Conservation (phyloP, 2,329 filamentous ascomycete species). For the Albifimbria verrucaria region DNA sequence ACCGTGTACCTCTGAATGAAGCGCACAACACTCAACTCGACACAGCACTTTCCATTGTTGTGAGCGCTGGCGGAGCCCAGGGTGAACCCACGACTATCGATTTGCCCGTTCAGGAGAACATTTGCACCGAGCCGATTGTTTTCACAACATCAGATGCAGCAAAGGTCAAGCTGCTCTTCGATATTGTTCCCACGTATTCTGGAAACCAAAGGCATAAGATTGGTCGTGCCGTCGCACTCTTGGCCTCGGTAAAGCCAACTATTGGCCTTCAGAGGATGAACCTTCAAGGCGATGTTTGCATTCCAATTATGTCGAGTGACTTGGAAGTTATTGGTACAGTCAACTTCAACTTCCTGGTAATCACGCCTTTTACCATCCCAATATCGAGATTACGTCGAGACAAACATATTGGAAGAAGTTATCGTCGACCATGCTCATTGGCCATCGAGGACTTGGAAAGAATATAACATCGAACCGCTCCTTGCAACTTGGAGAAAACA, state of each 20-base stretch:
- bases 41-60: constrained; percentile 86
- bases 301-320: constrained; percentile 82
- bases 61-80: constrained; percentile 78
- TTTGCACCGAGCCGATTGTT: constrained; percentile 87
- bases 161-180: constrained; percentile 87
- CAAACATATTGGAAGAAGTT: constrained; percentile 97
- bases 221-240: constrained; percentile 81
- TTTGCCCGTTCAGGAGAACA: constrained; percentile 88
- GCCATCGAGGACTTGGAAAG: constrained; percentile 78
- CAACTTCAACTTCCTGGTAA: constrained; percentile 94
- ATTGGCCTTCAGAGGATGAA: constrained; percentile 86
- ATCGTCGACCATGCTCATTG: constrained; percentile 78
- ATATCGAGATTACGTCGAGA: constrained; percentile 85
- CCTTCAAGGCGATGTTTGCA: constrained; percentile 85
- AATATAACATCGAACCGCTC: constrained; percentile 82
- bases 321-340: constrained; percentile 91
- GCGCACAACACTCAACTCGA: constrained; percentile 93
- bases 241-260: constrained; percentile 80
- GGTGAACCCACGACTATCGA: constrained; percentile 90
- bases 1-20: constrained; percentile 80
- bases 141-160: constrained; percentile 76
- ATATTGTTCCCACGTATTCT: constrained; percentile 93
- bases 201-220: constrained; percentile 86
- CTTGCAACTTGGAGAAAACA: constrained; percentile 94
- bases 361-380: constrained; percentile 89